Evolutionary conservation across 441 rosid genomes (phyloP).

Genomic region (Daphne laureola): DNA sequence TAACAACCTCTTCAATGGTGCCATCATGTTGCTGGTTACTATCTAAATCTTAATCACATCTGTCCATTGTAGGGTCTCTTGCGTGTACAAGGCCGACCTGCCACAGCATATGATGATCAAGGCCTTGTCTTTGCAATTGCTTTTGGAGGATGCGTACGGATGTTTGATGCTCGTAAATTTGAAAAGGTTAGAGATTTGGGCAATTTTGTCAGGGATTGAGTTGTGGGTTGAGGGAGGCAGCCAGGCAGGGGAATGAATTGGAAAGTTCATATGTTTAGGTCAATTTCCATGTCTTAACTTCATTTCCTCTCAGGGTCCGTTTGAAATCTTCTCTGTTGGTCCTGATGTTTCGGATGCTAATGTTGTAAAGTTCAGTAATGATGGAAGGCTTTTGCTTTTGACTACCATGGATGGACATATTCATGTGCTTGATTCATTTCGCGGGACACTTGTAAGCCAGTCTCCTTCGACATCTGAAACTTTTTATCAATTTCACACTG

Average conservation of each 20-base stretch:
- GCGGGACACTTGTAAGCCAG: constrained; percentile 74
- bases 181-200: constrained; percentile 54
- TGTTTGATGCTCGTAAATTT: constrained; percentile 86
- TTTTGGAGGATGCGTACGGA: constrained; percentile 81
- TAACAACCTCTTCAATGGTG: no score
- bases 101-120: constrained; percentile 91
- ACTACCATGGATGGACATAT: constrained; percentile 85
- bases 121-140: constrained; percentile 87
- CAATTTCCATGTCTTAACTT: constrained; percentile 2
- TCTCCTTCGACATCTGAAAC: not conserved
- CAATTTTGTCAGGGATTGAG: not conserved
- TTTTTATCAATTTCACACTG: not conserved
- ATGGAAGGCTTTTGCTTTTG: constrained; percentile 86
- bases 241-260: constrained; percentile 10
- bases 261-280: not conserved
- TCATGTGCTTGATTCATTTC: constrained; percentile 89
- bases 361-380: constrained; percentile 83
- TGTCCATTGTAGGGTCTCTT: constrained; percentile 57
- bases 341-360: constrained; percentile 78
- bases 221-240: not conserved
- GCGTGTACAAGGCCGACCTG: constrained; percentile 94
- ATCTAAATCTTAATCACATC: constrained; percentile 6
- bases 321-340: constrained; percentile 78
- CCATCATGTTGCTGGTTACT: constrained; percentile 2
- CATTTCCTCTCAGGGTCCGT: constrained; percentile 57